Evolutionary conservation across 805 yeast species (phyloP), one percentile per base, ranked within the genome.

Genomic region (Candida dendrica): DNA sequence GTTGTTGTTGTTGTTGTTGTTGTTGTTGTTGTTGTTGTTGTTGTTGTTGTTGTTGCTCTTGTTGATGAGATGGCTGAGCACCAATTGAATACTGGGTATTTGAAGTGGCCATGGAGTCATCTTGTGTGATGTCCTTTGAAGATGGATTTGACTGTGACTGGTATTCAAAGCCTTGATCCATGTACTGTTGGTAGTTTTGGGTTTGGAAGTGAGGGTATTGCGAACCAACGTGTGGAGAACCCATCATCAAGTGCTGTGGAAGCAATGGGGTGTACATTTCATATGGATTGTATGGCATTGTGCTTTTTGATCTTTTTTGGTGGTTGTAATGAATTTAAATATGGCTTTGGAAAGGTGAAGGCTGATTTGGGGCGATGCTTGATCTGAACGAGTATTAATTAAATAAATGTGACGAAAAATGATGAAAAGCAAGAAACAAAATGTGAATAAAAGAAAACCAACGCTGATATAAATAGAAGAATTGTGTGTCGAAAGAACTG

Each of bases 201-300:
- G 37, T 24, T 35, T 39, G 37, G 17, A 34, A 39, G 10, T 29
- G 31, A 11, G 39, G 17, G 20, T 29, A 36, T 15, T 40, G 35
- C 17, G 24, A 26, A 6, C 6, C 14, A 6, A 36, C n/a, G 22
- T 20, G 22, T 7, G 58, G 57, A 1, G 59, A 50, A 34, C 43
- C 46, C 26, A 56, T 46, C 13, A 55, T 37, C 34, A 55, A 36
- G 37, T 53, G 57, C 40, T 56, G 60, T 5, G 57, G 54, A 3
- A 51, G 48, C 40, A 56, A 32, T 6, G 53, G 52, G 2, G 52
- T 43, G 40, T 50, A 56, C 27, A 52, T 32, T 11, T 56, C 59
- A 38, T 52, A 53, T 11, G 48, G 51, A 17, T 48, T 43, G 44
- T 55, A 55, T 11, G 52, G 29, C 37, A 34, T 34, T 13, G 8